phyloP scores from a whole-genome alignment of 164 flowering plant species.

The Aristolochia contorta region DNA sequence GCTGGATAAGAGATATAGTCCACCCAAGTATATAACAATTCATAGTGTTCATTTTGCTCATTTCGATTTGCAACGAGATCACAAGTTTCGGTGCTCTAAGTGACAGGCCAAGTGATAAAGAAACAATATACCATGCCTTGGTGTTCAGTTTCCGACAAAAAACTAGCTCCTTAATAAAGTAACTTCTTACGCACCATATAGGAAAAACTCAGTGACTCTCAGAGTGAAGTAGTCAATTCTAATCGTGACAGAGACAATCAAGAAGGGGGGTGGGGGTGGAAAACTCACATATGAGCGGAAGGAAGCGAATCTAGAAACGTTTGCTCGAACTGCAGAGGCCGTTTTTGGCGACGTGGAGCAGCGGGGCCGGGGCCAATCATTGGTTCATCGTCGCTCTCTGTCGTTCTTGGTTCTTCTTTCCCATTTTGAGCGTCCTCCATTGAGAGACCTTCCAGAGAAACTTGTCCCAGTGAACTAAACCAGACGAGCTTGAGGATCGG shows the following conservation, averaged over 20 bases:
- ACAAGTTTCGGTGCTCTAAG: no score
- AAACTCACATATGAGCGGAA: constrained; percentile 72
- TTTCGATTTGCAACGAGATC: no score
- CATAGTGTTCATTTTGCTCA: no score
- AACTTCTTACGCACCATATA: not conserved
- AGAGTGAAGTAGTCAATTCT: not conserved
- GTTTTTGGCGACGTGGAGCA: constrained; percentile 54
- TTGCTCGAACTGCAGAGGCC: constrained; percentile 94
- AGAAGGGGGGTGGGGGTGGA: no score
- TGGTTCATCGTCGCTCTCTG: constrained; percentile 39
- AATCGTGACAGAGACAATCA: not conserved
- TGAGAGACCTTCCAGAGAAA: not conserved
- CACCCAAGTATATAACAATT: no score
- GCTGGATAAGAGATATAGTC: no score
- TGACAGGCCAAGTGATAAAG: no score
- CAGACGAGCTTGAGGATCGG: no score
- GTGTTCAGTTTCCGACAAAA: no score
- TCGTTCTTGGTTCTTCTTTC: constrained; percentile 1
- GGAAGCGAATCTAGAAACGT: constrained; percentile 87
- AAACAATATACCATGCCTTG: no score
- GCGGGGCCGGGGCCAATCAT: constrained; percentile 78
- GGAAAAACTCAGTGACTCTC: not conserved
- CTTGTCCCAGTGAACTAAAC: no score
- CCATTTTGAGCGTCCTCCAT: constrained; percentile 15
- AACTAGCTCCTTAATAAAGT: not conserved